phyloP scores from a whole-genome alignment of 2,329 filamentous ascomycete species.

The Hymenoscyphus linearis region DNA sequence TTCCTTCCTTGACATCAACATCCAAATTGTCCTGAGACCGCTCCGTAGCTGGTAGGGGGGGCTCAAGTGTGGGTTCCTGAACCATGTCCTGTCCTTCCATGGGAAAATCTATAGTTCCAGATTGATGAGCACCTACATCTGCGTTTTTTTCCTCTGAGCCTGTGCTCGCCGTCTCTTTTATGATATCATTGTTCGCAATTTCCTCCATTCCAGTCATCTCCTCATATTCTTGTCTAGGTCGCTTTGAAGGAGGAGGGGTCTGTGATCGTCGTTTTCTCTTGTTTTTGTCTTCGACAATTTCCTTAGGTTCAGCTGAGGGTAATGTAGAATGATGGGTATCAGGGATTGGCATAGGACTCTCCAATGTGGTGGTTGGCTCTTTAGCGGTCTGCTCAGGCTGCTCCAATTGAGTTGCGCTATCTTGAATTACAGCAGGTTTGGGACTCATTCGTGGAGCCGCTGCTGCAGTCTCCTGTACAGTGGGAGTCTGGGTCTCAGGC shows the following conservation, averaged over 20 bases:
- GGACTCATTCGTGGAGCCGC: not conserved
- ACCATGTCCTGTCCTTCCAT: not conserved
- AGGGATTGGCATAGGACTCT: constrained; percentile 8
- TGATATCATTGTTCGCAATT: constrained; percentile 1
- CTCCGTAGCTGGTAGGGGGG: not conserved
- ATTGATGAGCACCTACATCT: not conserved
- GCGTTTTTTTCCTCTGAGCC: not conserved
- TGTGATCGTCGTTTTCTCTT: constrained; percentile 64
- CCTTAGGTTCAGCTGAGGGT: constrained; percentile 28
- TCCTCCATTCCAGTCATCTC: constrained; percentile 11
- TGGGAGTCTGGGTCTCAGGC: not conserved
- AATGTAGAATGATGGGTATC: constrained; percentile 3
- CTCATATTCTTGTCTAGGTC: constrained; percentile 40
- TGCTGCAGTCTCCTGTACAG: not conserved
- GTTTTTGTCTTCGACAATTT: constrained; percentile 46
- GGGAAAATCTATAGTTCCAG: not conserved
- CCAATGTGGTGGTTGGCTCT: constrained; percentile 16
- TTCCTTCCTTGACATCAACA: not conserved
- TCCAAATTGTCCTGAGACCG: not conserved
- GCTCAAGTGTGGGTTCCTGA: not conserved
- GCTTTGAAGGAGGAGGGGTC: constrained; percentile 57
- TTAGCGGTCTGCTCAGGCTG: not conserved
- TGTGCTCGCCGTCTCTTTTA: not conserved
- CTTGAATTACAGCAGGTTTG: not conserved
- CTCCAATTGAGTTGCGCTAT: not conserved